Base-by-base conservation (phyloP, 345 rosid species). In the Garcia nutans region DNA sequence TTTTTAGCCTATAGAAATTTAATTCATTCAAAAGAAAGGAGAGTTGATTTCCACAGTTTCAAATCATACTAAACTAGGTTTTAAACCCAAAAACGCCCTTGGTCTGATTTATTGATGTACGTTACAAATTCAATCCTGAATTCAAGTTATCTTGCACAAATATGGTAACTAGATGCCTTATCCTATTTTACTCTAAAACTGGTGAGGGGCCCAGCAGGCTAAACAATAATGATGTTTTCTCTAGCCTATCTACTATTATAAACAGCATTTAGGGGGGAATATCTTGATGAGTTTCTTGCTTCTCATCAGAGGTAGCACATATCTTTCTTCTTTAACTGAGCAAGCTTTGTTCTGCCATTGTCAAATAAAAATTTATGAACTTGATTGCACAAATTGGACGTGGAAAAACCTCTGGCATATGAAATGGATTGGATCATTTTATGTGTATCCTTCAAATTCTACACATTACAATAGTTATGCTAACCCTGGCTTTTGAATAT, bases 401-500 rank as follows among this genome's bases (percentile, higher is more conserved):
- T 37, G 41, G 52, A 52, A 22, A 13, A 20, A 26, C 50, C 11
- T 42, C 55, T 50, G 16, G 55, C 10, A 50, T 50, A 5, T 50
- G 55, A 50, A 19, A 10, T 45, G 19, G 23, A 67, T 55, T 23
- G 16, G 49, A 56, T n/a, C 64, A 50, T 75, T 11, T 24, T 55
- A 42, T 5, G 23, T 5, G 23, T 22, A 24, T 55, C 49, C 20
- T 37, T 57, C 63, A 57, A 22, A 22, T 76, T 76, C 57, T 69
- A 50, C 73, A 11, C 15, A 13, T 50, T 8, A 10, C 41, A 37
- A 37, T n/a, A 42, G 57, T 55, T 56, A 58, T 42, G 75, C 37
- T 44, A 61, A 22, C 71, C 57, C n/a, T 76, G 69, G 68, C 76
- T 72, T 77, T 23, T 58, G 56, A 28, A 74, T 59, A 5, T 55